Evolutionary conservation across 2,329 filamentous ascomycete species (phyloP).

Genomic region (Curvularia sp.): DNA sequence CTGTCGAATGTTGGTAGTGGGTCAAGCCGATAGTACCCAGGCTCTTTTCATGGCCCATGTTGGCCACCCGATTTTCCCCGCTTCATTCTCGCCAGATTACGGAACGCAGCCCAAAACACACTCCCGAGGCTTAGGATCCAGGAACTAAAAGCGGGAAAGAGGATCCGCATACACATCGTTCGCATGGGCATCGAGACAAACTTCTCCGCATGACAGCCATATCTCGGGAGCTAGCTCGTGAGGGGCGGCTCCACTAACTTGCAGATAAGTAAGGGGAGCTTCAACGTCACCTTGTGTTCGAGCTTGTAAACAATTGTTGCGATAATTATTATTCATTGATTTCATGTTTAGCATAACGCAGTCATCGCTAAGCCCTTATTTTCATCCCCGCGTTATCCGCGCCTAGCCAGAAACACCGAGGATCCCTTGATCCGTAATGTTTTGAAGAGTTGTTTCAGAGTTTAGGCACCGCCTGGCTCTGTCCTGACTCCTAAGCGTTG

Average conservation of each 20-base stretch:
- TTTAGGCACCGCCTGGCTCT: slow-evolving; percentile 46
- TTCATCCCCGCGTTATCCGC: slow-evolving; percentile 23
- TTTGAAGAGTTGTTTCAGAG: slow-evolving; percentile 32
- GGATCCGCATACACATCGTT: slow-evolving; percentile 9
- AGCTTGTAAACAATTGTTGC: slow-evolving; percentile 16
- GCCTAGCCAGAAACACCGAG: slow-evolving; percentile 14
- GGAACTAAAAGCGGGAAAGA: slow-evolving; percentile 10
- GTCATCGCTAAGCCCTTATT: slow-evolving; percentile 25
- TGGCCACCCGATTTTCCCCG: slow-evolving; percentile 12
- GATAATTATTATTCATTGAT: slow-evolving; percentile 34
- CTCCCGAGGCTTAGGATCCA: not conserved
- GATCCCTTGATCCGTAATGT: slow-evolving; percentile 11
- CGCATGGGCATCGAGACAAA: slow-evolving; percentile 4
- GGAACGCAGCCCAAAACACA: not conserved
- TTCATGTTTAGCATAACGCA: slow-evolving; percentile 41
- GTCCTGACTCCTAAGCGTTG: slow-evolving; percentile 53
- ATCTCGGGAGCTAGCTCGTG: slow-evolving; percentile 31
- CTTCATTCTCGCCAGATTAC: slow-evolving; percentile 6
- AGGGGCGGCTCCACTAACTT: slow-evolving; percentile 28
- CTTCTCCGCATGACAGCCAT: slow-evolving; percentile 11
- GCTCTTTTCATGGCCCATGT: not conserved
- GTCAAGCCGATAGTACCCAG: slow-evolving; percentile 12
- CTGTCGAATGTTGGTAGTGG: not conserved
- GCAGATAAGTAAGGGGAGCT: slow-evolving; percentile 21
- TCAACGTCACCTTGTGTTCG: slow-evolving; percentile 14